Evolutionary conservation across 148 eudicot genomes (phyloP).

Genomic region (Rhododendron ovatum): DNA sequence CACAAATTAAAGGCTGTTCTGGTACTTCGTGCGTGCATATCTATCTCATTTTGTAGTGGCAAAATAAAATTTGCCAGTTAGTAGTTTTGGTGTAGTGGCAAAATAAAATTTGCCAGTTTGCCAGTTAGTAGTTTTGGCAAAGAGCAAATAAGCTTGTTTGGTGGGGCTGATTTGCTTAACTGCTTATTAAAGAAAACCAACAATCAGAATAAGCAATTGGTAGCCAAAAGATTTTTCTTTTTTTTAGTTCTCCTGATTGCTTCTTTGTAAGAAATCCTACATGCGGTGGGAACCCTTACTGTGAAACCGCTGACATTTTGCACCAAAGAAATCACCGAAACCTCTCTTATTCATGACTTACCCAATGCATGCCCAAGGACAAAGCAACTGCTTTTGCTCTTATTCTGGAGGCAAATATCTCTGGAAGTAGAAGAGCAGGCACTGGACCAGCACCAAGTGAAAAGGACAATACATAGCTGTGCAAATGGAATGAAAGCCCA

Average conservation of each 20-base stretch:
- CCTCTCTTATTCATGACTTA: conserved; percentile 32
- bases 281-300: background rate
- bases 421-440: conserved; percentile 96
- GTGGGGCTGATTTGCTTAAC: background rate
- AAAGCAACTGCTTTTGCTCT: conserved; percentile 99
- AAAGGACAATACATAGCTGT: conserved; percentile 86
- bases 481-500: background rate
- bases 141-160: background rate
- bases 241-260: background rate
- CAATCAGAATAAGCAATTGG: background rate
- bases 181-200: background rate
- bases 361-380: conserved; percentile 97
- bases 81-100: background rate
- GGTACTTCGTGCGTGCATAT: background rate
- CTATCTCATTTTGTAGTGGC: background rate
- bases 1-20: background rate
- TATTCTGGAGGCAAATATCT: conserved; percentile 93
- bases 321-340: background rate
- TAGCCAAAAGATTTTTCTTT: background rate
- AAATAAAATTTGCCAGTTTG: too few relatives aligned
- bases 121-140: background rate
- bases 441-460: conserved; percentile 99
- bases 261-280: background rate
- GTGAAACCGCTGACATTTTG: background rate
- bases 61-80: background rate